Evolutionary conservation across 257 asterid genomes (phyloP).

Genomic region (Pogostemon cablin): DNA sequence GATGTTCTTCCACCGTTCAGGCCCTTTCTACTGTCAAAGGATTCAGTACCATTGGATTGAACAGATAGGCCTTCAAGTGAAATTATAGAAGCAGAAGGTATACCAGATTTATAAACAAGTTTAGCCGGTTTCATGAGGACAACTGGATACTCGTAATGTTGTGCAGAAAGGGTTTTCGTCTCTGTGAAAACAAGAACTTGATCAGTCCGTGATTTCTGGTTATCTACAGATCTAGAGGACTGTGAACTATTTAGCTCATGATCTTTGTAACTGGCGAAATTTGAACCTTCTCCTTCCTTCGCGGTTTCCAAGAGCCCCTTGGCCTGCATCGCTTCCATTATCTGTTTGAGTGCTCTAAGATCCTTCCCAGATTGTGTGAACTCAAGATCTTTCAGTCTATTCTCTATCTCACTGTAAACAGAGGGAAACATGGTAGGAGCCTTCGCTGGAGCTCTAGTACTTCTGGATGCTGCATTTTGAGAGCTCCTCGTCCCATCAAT

Average conservation of each 20-base stretch:
- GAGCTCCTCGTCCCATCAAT: conserved; percentile 49
- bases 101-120: conserved; percentile 60
- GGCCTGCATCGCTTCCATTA: conserved; percentile 87
- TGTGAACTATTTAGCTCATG: conserved; percentile 35
- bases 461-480: conserved; percentile 48
- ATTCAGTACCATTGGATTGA: conserved; percentile 30
- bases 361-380: conserved; percentile 89
- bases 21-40: conserved; percentile 44
- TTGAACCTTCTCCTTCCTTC: conserved; percentile 50
- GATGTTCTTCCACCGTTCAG: conserved; percentile 35
- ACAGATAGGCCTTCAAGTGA: conserved; percentile 50
- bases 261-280: conserved; percentile 32
- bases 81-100: conserved; percentile 63
- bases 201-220: conserved; percentile 44
- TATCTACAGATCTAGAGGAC: conserved; percentile 49
- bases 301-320: conserved; percentile 65
- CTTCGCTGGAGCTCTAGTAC: conserved; percentile 47
- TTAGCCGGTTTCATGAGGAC: conserved; percentile 94
- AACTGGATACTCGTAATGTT: conserved; percentile 64
- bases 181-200: conserved; percentile 41
- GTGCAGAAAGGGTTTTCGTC: conserved; percentile 40
- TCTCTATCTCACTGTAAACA: conserved; percentile 89
- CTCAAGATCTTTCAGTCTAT: conserved; percentile 82
- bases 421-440: conserved; percentile 56
- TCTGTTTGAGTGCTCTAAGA: conserved; percentile 95